Percentiles rank a stretch among this genome's conserved stretches.
Evolutionary conservation across 768 basidiomycete species (phyloP).

Genomic region (Cubamyces lactineus): DNA sequence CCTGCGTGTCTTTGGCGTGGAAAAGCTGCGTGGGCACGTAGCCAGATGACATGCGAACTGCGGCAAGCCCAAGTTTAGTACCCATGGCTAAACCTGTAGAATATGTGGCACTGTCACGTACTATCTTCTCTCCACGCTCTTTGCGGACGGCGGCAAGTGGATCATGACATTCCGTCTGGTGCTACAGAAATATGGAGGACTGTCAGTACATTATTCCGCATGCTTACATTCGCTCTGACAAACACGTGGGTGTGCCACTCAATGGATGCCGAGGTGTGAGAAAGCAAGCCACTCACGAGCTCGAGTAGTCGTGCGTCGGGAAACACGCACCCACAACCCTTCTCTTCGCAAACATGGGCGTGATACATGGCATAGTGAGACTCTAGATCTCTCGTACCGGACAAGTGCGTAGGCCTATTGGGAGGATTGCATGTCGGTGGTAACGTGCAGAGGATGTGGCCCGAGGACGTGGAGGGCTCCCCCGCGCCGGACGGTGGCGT

Average conservation of each 20-base stretch:
- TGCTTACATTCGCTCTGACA: too few relatives aligned
- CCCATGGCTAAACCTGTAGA: background rate
- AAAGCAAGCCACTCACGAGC: conserved; percentile 57
- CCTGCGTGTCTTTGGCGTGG: conserved; percentile 73
- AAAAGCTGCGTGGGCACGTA: conserved; percentile 61
- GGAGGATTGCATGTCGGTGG: conserved; percentile 80
- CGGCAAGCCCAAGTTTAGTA: background rate
- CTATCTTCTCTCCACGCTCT: conserved; percentile 86
- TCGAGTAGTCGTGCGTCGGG: conserved; percentile 80
- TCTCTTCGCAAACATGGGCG: conserved; percentile 77
- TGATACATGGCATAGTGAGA: conserved; percentile 83
- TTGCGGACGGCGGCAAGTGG: conserved; percentile 76
- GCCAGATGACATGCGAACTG: conserved; percentile 82
- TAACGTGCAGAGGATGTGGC: conserved; percentile 65
- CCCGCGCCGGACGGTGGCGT: conserved; percentile 11
- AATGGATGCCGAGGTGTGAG: background rate
- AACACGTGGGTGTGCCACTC: background rate
- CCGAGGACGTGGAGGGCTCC: conserved; percentile 26
- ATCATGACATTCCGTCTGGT: conserved; percentile 88
- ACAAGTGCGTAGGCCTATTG: conserved; percentile 61
- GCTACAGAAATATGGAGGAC: conserved; percentile 44
- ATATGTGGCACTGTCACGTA: conserved; percentile 41
- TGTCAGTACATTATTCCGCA: background rate
- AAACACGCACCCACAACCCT: conserved; percentile 78
- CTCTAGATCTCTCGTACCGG: conserved; percentile 71